Base-by-base conservation (phyloP, 345 rosid species). In the Eucalyptus pumila region DNA sequence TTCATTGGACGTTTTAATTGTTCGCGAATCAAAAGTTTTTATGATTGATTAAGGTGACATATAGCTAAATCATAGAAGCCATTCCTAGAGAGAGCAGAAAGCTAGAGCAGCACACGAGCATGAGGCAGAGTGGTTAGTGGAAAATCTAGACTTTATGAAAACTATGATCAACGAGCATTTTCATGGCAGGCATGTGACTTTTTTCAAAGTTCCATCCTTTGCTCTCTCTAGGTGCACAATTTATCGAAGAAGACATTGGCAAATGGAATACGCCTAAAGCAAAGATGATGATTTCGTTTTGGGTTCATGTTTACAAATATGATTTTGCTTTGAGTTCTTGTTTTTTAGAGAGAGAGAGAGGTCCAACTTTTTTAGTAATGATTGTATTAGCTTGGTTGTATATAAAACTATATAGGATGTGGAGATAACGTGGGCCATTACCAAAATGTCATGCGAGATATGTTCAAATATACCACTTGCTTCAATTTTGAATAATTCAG, bases 401-500 rank as follows among this genome's bases (percentile, higher is more conserved):
- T 27, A 60, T 16, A 9, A 21, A 34, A 10, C 2, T 32, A 19
- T 10, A 34, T 8, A 16, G 7, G 12, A 34, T 17, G 44, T 72
- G 44, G 44, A 17, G 4, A 72, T 72, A 34, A 5, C 0, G 4
- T 5, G 80, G 6, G 8, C 26, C 81, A 72, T 17, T 72, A 34
- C 14, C 26, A 34, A 72, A 72, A 17, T 19, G 11, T 5, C 13
- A 0, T 5, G 26, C 2, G 1, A 34, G 81, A 72, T 5, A 17
- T 5, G 80, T 67, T 67, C 0, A 16, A 16, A 67, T 32, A 16
- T 32, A 5, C 2, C 40, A n/a, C 40, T 67, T 8, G 80, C 11
- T 0, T 8, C 11, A 2, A 30, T 8, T 67, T 4, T 67, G 3
- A 32, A 32, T 15, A 5, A 34, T 69, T 37, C 1, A 1, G 1